A percentile compares a stretch with the other conserved stretches of the same genome.
Conservation (phyloP, 2,329 filamentous ascomycete species). For the Exophiala mesophila region DNA sequence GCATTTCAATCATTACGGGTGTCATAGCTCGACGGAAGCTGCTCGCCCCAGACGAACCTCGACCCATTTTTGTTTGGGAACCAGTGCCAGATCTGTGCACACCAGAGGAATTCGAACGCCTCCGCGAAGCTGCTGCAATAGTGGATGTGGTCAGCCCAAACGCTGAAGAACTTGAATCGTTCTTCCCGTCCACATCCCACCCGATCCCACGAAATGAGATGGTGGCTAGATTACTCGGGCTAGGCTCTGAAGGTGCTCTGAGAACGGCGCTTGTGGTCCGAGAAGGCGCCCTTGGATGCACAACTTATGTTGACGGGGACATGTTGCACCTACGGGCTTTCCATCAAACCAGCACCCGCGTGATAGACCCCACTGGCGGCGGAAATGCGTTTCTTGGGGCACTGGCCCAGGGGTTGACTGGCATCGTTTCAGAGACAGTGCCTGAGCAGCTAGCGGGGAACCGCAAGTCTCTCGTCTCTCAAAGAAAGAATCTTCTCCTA, state of each 20-base stretch:
- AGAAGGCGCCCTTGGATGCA: constrained; percentile 57
- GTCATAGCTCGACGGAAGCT: constrained; percentile 54
- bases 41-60: constrained; percentile 37
- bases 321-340: constrained; percentile 71
- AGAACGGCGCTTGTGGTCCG: constrained; percentile 44
- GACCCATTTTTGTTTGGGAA: constrained; percentile 86
- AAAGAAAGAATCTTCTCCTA: constrained; percentile 50
- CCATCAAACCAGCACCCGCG: constrained; percentile 48
- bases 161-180: constrained; percentile 77
- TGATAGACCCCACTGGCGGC: constrained; percentile 90
- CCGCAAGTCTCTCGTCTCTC: neutral
- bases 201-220: constrained; percentile 28
- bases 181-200: constrained; percentile 55
- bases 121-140: constrained; percentile 47
- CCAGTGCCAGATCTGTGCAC: constrained; percentile 85
- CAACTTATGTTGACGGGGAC: constrained; percentile 40
- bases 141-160: constrained; percentile 71
- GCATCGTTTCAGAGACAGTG: constrained; percentile 20
- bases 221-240: constrained; percentile 33
- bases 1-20: constrained; percentile 68
- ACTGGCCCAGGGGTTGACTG: constrained; percentile 51
- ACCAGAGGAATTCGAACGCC: constrained; percentile 55
- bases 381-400: constrained; percentile 82
- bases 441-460: constrained; percentile 28
- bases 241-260: constrained; percentile 32